phyloP scores from a whole-genome alignment of 1,284 basidiomycete species.

The Papiliotrema terrestris region DNA sequence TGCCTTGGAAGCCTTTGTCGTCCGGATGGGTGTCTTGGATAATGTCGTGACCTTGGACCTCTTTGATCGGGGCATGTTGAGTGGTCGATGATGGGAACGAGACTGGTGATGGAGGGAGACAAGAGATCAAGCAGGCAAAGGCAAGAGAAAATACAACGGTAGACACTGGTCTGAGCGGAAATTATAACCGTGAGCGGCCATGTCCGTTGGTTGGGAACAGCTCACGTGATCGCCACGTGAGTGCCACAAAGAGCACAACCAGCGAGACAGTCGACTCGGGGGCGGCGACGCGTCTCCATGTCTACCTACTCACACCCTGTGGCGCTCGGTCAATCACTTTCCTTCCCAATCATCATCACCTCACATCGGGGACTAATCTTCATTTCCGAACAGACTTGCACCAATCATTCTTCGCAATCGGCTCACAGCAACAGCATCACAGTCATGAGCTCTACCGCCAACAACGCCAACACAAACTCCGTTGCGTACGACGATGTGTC shows the following conservation, averaged over 20 bases:
- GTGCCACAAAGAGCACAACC: too few relatives aligned
- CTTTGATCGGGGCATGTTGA: constrained; percentile 80
- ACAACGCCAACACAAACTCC: background rate
- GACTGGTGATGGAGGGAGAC: too few relatives aligned
- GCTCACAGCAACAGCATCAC: background rate
- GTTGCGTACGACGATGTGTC: constrained; percentile 20
- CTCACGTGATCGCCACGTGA: too few relatives aligned
- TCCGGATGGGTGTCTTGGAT: constrained; percentile 55
- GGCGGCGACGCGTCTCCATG: background rate
- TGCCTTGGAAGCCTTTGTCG: constrained; percentile 68
- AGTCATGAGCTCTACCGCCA: too few relatives aligned
- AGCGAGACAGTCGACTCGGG: too few relatives aligned
- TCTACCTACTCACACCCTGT: too few relatives aligned
- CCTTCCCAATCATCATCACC: background rate
- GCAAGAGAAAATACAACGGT: too few relatives aligned
- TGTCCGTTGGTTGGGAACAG: background rate
- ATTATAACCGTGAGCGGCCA: background rate
- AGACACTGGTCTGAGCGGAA: background rate
- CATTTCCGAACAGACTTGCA: too few relatives aligned
- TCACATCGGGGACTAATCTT: too few relatives aligned
- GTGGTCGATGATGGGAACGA: background rate
- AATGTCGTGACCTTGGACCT: constrained; percentile 68
- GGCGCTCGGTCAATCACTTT: too few relatives aligned
- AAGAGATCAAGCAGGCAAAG: too few relatives aligned
- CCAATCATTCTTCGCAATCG: background rate